phyloP scores from a whole-genome alignment of 495 filamentous ascomycete genomes.

The Halenospora varia region DNA sequence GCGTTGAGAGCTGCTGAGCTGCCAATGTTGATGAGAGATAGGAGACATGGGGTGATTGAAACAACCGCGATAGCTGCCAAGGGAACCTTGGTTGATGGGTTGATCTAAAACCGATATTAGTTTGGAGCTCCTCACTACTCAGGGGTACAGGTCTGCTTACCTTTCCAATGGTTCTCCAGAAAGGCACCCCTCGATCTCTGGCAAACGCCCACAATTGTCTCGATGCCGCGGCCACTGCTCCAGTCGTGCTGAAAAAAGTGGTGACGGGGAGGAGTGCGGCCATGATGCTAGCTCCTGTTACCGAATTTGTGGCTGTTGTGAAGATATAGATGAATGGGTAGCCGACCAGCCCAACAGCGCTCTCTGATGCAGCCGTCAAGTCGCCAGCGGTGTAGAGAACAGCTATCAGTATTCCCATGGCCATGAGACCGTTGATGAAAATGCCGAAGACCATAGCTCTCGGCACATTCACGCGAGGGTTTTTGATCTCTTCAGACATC shows the following conservation, averaged over 20 bases:
- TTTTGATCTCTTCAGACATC: conserved; percentile 40
- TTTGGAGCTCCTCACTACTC: neutral
- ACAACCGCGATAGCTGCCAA: conserved; percentile 34
- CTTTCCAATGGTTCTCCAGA: neutral
- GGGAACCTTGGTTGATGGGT: conserved; percentile 25
- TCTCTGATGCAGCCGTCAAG: conserved; percentile 29
- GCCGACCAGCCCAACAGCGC: conserved; percentile 29
- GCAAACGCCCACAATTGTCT: neutral
- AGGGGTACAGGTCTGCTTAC: neutral
- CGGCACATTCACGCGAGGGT: conserved; percentile 38
- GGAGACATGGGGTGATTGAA: conserved; percentile 33
- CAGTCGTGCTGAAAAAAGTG: neutral
- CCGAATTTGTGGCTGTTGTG: conserved; percentile 21
- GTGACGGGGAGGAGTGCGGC: neutral
- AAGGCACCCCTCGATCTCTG: neutral
- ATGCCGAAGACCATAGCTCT: conserved; percentile 37
- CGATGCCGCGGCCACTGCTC: neutral
- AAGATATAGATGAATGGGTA: conserved; percentile 47
- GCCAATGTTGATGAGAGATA: conserved; percentile 48
- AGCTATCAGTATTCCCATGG: conserved; percentile 37
- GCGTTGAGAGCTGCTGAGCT: conserved; percentile 44
- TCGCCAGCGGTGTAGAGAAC: conserved; percentile 39
- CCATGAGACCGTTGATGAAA: conserved; percentile 38
- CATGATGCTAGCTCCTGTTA: conserved; percentile 25
- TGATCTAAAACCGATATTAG: neutral